Conservation (phyloP, 164 flowering plant species). For the Umbellularia californica region DNA sequence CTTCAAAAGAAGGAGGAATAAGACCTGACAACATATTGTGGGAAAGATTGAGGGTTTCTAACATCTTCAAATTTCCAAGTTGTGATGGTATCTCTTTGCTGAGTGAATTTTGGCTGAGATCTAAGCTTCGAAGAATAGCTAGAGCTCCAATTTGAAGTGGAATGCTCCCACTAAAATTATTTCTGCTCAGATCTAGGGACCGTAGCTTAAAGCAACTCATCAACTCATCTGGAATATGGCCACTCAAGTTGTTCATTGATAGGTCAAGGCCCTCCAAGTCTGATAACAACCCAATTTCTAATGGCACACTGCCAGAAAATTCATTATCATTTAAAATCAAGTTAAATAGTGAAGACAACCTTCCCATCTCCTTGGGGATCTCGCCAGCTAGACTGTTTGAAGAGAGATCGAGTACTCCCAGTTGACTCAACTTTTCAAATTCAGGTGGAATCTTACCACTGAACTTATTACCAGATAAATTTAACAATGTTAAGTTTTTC, state of each 20-base stretch:
- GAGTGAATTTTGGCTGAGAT: constrained; percentile 52
- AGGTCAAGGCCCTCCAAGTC: constrained; percentile 25
- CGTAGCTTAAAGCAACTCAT: constrained; percentile 18
- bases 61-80: constrained; percentile 29
- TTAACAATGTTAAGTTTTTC: neutral
- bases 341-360: constrained; percentile 14
- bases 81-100: constrained; percentile 42
- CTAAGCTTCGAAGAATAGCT: constrained; percentile 28
- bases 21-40: constrained; percentile 44
- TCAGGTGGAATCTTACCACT: constrained; percentile 35
- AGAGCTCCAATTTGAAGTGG: constrained; percentile 42
- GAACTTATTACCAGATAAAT: constrained; percentile 23
- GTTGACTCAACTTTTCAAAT: constrained; percentile 23
- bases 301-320: constrained; percentile 33
- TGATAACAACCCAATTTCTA: constrained; percentile 13
- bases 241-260: constrained; percentile 24
- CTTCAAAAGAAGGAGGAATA: constrained; percentile 32
- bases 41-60: constrained; percentile 48
- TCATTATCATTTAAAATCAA: constrained; percentile 32
- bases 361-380: constrained; percentile 36
- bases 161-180: constrained; percentile 35
- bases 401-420: constrained; percentile 20
- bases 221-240: constrained; percentile 24
- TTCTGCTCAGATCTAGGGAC: constrained; percentile 36
- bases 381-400: constrained; percentile 39